Percentiles rank a stretch among this genome's conserved stretches.
These are phyloP conservation scores for Earliella scabrosa DNA, from an alignment of 1,284 basidiomycete species.

Conservation along the genomic window DNA sequence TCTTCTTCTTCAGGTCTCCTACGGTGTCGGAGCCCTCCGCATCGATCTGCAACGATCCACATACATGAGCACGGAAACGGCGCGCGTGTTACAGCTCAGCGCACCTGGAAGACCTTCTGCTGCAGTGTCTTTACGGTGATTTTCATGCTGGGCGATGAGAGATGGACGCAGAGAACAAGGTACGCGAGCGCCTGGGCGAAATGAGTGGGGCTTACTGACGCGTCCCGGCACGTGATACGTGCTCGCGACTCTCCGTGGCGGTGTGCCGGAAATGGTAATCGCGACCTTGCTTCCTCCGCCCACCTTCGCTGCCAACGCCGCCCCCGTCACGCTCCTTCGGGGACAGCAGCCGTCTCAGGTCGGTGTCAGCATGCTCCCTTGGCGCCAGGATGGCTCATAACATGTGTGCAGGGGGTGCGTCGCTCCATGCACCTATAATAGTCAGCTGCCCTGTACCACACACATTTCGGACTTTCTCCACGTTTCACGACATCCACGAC, in stretches of 20 bases:
- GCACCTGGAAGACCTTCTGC: slow-evolving; percentile 83
- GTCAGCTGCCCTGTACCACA: slow-evolving; percentile 14
- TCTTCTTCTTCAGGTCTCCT: slow-evolving; percentile 85
- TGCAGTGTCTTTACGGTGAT: slow-evolving; percentile 93
- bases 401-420: neutral
- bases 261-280: neutral
- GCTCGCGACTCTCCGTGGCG: neutral
- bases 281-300: slow-evolving; percentile 11
- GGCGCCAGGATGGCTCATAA: neutral
- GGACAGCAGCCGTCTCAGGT: neutral
- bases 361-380: neutral
- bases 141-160: slow-evolving; percentile 63
- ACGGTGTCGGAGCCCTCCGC: slow-evolving; percentile 81
- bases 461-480: slow-evolving; percentile 6
- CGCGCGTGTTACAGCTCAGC: slow-evolving; percentile 9
- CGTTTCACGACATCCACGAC: slow-evolving; percentile 16
- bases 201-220: slow-evolving; percentile 25
- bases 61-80: slow-evolving; percentile 1
- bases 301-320: slow-evolving; percentile 4
- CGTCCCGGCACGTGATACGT: slow-evolving; percentile 32
- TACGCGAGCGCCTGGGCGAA: slow-evolving; percentile 17
- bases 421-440: slow-evolving; percentile 20
- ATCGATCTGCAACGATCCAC: slow-evolving; percentile 65
- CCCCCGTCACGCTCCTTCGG: neutral
- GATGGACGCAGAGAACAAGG: slow-evolving; percentile 26